Conservation (phyloP, 805 yeast species). For the Kuraishia capsulata region DNA sequence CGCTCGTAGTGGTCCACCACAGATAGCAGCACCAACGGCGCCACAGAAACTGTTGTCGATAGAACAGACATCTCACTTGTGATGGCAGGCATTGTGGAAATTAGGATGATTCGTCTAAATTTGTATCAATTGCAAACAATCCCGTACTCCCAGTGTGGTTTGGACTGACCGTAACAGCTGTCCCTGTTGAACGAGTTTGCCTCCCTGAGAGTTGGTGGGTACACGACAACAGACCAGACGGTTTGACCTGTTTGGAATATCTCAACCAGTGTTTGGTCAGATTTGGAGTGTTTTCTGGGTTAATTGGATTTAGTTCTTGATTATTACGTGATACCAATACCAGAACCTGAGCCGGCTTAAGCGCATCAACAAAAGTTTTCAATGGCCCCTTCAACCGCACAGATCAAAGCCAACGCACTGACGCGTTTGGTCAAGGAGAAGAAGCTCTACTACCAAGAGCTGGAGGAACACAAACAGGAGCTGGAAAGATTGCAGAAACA, state of each 20-base stretch:
- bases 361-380: not conserved
- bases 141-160: too few species aligned
- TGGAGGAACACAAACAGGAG: conserved; percentile 6
- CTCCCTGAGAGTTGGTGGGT: too few species aligned
- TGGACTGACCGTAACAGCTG: too few species aligned
- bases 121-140: too few species aligned
- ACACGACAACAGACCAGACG: too few species aligned
- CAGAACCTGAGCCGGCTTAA: too few species aligned
- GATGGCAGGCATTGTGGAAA: conserved; percentile 13
- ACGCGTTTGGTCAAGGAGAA: conserved; percentile 3
- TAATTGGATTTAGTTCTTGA: not conserved
- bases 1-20: conserved; percentile 95
- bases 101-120: not conserved
- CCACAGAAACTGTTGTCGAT: conserved; percentile 69
- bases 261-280: too few species aligned
- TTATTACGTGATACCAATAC: too few species aligned
- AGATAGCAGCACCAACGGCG: conserved; percentile 89
- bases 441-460: conserved; percentile 2
- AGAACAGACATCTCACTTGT: conserved; percentile 28
- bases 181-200: too few species aligned
- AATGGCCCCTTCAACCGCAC: conserved; percentile 3
- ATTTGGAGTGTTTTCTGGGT: not conserved
- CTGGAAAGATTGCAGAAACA: conserved; percentile 6
- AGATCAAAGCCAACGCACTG: conserved; percentile 3
- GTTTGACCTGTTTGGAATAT: too few species aligned